Evolutionary conservation across 768 basidiomycete genomes (phyloP).

Genomic region (Lactarius vividus): DNA sequence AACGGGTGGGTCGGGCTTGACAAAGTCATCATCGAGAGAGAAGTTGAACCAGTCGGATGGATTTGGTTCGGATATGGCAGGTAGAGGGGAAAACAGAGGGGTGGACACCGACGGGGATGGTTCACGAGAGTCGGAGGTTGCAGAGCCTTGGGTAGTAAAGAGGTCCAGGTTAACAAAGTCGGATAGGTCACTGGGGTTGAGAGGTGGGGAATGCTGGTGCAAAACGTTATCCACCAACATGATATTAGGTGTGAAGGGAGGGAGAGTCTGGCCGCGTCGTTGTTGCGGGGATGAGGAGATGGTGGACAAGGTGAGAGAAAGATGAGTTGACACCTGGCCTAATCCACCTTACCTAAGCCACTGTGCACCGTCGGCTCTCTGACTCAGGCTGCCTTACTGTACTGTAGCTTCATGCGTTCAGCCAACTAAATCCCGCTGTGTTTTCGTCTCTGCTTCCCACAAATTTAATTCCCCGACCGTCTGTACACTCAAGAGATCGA

Average conservation of each 20-base stretch:
- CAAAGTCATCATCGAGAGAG: constrained; percentile 34
- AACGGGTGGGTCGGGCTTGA: constrained; percentile 33
- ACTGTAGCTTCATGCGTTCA: background rate
- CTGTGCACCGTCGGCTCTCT: background rate
- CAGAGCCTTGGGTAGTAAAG: constrained; percentile 17
- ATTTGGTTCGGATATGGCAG: constrained; percentile 19
- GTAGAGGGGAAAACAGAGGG: constrained; percentile 26
- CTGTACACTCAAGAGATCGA: constrained; percentile 10
- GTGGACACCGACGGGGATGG: constrained; percentile 25
- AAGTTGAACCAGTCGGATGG: constrained; percentile 32
- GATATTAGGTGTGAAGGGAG: background rate
- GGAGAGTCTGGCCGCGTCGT: background rate
- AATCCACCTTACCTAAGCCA: constrained; percentile 17
- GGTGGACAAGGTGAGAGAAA: constrained; percentile 18
- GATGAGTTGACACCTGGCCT: constrained; percentile 8
- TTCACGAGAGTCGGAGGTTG: constrained; percentile 25
- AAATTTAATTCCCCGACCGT: background rate
- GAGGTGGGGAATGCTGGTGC: constrained; percentile 17
- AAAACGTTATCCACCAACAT: constrained; percentile 23
- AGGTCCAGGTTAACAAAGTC: constrained; percentile 29
- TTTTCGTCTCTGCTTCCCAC: background rate
- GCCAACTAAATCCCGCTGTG: background rate
- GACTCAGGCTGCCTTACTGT: background rate
- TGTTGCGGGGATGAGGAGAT: constrained; percentile 12
- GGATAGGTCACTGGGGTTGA: constrained; percentile 21